Evolutionary conservation across 345 rosid genomes (phyloP), one percentile per base, ranked within the genome.

Genomic region (Punica granatum): DNA sequence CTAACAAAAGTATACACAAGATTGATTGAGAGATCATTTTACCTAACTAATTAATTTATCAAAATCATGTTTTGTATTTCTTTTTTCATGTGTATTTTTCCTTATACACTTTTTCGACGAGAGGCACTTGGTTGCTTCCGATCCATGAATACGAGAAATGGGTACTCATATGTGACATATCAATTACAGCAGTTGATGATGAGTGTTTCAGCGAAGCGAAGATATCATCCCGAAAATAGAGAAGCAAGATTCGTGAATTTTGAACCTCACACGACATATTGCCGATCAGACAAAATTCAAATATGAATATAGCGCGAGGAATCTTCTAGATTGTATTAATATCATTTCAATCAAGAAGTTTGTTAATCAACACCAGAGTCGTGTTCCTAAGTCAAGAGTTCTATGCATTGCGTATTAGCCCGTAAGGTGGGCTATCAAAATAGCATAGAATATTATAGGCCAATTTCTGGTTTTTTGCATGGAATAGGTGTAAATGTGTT

Each of bases 401-500:
- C 6, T 43, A 4, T 16, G 44, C 2, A 2, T 16, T 41, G 14
- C 10, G 44, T 46, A 46, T 19, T 46, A 46, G 8, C 53, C 53
- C 53, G 15, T 46, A 2, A 19, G 19, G 19, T 19, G 53, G 53
- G 53, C 23, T 46, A 46, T 18, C 53, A n/a, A 15, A 46, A 37
- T 46, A 19, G 7, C 3, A 19, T 46, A 46, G 53, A 46, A 46
- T 46, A 46, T 18, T 23, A 35, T 54, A 67, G 53, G 70, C 70
- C 8, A 39, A 23, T 30, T 33, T 36, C 56, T 67, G 70, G 60
- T 18, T 46, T 53, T 54, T 54, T 54, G 14, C 63, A 5, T 25
- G 63, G 63, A 67, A n/a, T n/a, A 54, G 63, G 25, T 28, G 70
- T 26, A 25, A 37, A n/a, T n/a, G n/a, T 53, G 70, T 54, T 58